Base-by-base conservation (phyloP, 73 alveolate species). In the Symbiodinium natans region DNA sequence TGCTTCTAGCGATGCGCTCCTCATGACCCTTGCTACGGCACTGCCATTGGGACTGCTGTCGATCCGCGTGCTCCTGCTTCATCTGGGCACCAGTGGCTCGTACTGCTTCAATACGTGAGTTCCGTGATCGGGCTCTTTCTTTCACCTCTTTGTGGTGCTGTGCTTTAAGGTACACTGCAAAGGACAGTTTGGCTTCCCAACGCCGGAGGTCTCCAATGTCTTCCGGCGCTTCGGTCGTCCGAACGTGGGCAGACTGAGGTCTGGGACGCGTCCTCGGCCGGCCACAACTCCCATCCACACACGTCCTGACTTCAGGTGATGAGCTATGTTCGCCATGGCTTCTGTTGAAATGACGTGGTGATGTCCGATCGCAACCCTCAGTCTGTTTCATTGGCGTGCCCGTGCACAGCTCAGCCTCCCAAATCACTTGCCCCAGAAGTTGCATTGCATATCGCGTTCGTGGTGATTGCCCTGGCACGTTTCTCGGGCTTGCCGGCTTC, bases 371-470 rank as follows among this genome's bases (percentile, higher is more conserved):
- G 15, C 31, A 63, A 2, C 2, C 15, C 2, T 63, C 77, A 17
- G 31, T 27, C 77, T 63, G 77, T 31, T 27, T 63, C 77, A 11
- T 31, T 34, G 77, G 25, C 15, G 29, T 63, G 77, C 77, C 59
- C 94, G n/a, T 41, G 41, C 84, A n/a, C n/a, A 87, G 94, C 19
- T 87, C 85, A 13, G 42, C 43, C 84, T 87, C 94, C 94, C 94
- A 87, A 52, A 77, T 48, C 5, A 87, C 42, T 63, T 87, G 94
- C 10, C 85, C 94, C 42, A 87, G 71, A 33, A 87, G 84, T 46
- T 87, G 94, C n/a, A 82, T 59, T 4, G 71, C 94, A 27, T 87
- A 87, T 34, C 94, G 94, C 41, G 84, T 59, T 43, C 75, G 94
- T 39, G 94, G 94, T 21, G 94, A 87, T 29, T 87, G 56, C 63